A percentile compares a stretch with the other conserved stretches of the same genome.
These are phyloP conservation scores for Talaromyces thailandensis DNA, from an alignment of 495 filamentous ascomycete genomes.

Conservation along the genomic window DNA sequence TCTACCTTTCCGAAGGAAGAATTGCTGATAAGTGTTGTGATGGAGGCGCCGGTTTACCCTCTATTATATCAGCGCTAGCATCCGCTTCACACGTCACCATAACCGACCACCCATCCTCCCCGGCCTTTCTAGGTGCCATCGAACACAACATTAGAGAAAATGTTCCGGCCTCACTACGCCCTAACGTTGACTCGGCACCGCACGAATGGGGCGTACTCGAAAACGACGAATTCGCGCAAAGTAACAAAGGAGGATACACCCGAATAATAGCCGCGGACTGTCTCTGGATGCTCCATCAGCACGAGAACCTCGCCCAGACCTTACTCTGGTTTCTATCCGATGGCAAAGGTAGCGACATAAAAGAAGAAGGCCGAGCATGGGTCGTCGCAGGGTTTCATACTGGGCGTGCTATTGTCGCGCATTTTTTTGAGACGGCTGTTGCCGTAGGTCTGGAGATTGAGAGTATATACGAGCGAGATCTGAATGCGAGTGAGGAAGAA, in stretches of 20 bases:
- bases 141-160: conserved; percentile 51
- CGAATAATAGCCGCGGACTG: conserved; percentile 76
- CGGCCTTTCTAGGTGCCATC: conserved; percentile 52
- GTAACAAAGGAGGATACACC: conserved; percentile 44
- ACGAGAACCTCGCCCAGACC: conserved; percentile 58
- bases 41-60: conserved; percentile 64
- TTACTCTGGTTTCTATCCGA: conserved; percentile 59
- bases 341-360: not conserved
- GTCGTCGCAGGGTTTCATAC: conserved; percentile 80
- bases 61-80: conserved; percentile 55
- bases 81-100: conserved; percentile 55
- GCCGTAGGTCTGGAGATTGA: conserved; percentile 57
- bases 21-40: not conserved
- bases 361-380: conserved; percentile 44
- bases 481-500: conserved; percentile 42
- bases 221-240: conserved; percentile 41
- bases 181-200: conserved; percentile 39
- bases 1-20: not conserved
- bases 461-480: conserved; percentile 66
- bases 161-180: conserved; percentile 17
- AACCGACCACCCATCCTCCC: conserved; percentile 71
- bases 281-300: conserved; percentile 76
- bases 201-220: conserved; percentile 66
- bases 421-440: conserved; percentile 59
- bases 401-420: conserved; percentile 57